A percentile compares a stretch with the other conserved stretches of the same genome.
phyloP scores from a whole-genome alignment of 2,329 filamentous ascomycete genomes.

The Teratosphaeria viscida region DNA sequence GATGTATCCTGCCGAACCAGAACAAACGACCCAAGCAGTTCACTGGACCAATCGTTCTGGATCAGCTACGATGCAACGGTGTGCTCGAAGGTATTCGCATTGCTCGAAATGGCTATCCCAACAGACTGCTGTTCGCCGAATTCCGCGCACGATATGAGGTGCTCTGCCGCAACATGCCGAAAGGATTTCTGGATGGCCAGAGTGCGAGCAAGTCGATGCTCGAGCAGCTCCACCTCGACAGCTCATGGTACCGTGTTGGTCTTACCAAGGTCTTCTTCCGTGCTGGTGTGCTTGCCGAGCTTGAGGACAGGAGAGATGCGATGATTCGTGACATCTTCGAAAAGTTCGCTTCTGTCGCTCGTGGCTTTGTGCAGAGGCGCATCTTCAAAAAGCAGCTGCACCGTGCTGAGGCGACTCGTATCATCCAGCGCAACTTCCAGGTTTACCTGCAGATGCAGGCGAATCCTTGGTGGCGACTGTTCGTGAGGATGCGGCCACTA shows the following conservation, averaged over 20 bases:
- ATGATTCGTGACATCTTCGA: slow-evolving; percentile 91
- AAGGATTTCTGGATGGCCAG: slow-evolving; percentile 84
- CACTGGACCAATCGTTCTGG: slow-evolving; percentile 80
- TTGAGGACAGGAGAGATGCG: slow-evolving; percentile 89
- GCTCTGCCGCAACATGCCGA: slow-evolving; percentile 77
- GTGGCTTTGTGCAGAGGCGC: slow-evolving; percentile 80
- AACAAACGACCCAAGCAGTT: slow-evolving; percentile 94
- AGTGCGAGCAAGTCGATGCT: slow-evolving; percentile 76
- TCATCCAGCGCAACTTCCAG: slow-evolving; percentile 90
- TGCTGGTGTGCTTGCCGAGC: slow-evolving; percentile 85
- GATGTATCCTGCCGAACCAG: slow-evolving; percentile 95
- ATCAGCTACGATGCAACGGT: slow-evolving; percentile 97
- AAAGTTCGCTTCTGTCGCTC: slow-evolving; percentile 80
- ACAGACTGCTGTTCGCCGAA: slow-evolving; percentile 81
- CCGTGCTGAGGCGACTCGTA: slow-evolving; percentile 82
- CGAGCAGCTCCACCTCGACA: slow-evolving; percentile 77
- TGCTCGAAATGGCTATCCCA: slow-evolving; percentile 91
- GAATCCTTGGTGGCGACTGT: slow-evolving; percentile 95
- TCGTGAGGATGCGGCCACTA: slow-evolving; percentile 89
- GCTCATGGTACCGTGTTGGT: slow-evolving; percentile 79
- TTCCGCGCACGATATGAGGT: slow-evolving; percentile 96
- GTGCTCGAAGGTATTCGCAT: slow-evolving; percentile 98
- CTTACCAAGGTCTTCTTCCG: slow-evolving; percentile 97
- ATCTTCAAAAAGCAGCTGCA: slow-evolving; percentile 90
- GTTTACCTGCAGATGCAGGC: slow-evolving; percentile 81